Percentiles rank a stretch among this genome's conserved stretches.
These are phyloP conservation scores for Echinosophora koreensis DNA, from an alignment of 306 rosid genomes.

Conservation along the genomic window DNA sequence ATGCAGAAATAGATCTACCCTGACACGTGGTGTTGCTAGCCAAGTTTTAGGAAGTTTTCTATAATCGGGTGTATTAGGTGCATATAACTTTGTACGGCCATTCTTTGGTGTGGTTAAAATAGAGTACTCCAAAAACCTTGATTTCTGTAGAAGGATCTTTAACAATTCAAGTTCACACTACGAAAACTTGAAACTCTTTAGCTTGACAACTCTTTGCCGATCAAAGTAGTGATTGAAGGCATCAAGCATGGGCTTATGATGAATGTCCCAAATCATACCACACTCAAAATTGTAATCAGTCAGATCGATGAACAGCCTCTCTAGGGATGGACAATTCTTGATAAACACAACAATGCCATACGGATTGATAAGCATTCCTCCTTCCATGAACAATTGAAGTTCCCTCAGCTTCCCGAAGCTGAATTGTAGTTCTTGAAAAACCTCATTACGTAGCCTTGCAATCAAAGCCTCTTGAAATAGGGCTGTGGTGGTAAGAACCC, in stretches of 20 bases:
- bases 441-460: constrained; percentile 28
- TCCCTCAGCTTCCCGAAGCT: constrained; percentile 43
- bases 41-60: constrained; percentile 13
- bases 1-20: background rate
- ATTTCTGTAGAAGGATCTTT: constrained; percentile 38
- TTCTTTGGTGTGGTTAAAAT: constrained; percentile 35
- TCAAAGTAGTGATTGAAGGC: background rate
- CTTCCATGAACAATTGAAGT: constrained; percentile 55
- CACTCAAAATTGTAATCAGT: constrained; percentile 17
- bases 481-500: constrained; percentile 44
- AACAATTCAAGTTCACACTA: constrained; percentile 30
- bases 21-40: constrained; percentile 11
- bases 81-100: background rate
- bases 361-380: constrained; percentile 48
- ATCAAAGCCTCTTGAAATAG: constrained; percentile 56
- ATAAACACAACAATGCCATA: constrained; percentile 47
- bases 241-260: constrained; percentile 41
- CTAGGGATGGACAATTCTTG: constrained; percentile 47
- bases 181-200: constrained; percentile 50
- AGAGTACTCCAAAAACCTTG: constrained; percentile 40
- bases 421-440: background rate
- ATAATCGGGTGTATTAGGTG: background rate
- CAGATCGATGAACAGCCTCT: constrained; percentile 51
- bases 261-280: constrained; percentile 47
- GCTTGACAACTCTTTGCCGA: constrained; percentile 39